Conservation (phyloP, 2,329 filamentous ascomycete species). For the Xylariomycetidae sp. region DNA sequence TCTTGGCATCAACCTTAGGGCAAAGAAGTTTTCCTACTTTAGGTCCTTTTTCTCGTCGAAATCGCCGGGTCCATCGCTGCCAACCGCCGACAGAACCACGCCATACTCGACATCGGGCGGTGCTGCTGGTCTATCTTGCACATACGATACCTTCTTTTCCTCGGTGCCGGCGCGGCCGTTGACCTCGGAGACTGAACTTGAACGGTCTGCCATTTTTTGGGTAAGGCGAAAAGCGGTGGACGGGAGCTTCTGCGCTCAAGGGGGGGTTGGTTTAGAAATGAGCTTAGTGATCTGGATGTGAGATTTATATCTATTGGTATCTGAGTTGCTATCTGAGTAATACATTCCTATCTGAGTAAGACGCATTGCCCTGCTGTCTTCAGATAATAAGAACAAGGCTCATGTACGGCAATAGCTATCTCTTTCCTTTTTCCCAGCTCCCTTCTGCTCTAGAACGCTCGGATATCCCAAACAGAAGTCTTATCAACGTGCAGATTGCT, state of each 20-base stretch:
- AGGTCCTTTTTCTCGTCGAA: conserved; percentile 3
- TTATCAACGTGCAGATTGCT: no score
- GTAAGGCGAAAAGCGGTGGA: no score
- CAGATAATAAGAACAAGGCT: no score
- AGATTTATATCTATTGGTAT: not conserved
- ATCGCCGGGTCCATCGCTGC: conserved; percentile 1
- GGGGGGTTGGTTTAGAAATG: no score
- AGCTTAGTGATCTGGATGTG: not conserved
- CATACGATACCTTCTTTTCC: not conserved
- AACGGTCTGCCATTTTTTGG: conserved; percentile 1
- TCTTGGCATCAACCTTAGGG: not conserved
- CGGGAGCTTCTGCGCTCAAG: not conserved
- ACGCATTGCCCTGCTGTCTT: no score
- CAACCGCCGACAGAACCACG: not conserved
- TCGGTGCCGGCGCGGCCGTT: not conserved
- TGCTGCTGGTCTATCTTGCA: not conserved
- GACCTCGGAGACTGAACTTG: not conserved
- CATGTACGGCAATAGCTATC: no score
- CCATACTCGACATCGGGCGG: not conserved
- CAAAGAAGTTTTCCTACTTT: not conserved
- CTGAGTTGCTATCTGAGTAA: not conserved
- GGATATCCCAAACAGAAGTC: no score
- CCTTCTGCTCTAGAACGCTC: no score
- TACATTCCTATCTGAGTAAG: no score
- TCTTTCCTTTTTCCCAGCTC: no score